Conservation (phyloP, 2,329 filamentous ascomycete species). For the Fusarium denticulatum region DNA sequence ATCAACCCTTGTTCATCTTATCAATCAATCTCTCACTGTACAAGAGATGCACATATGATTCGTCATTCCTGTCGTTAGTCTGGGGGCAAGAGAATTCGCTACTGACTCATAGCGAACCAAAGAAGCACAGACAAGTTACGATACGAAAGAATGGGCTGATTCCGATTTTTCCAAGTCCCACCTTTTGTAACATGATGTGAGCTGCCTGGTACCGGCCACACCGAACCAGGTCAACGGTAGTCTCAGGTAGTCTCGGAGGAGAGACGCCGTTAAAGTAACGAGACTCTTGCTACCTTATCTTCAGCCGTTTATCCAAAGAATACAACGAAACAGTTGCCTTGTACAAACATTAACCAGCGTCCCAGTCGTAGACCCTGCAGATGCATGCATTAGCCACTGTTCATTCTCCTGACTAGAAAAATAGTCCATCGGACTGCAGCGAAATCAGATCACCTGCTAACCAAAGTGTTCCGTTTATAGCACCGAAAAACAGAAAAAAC, state of each 20-base stretch:
- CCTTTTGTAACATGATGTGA: constrained; percentile 1
- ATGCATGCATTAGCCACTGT: neutral
- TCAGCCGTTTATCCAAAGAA: neutral
- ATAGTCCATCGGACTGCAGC: neutral
- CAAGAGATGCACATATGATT: neutral
- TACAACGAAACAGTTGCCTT: neutral
- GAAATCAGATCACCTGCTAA: neutral
- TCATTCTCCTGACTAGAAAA: neutral
- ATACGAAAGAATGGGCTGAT: constrained; percentile 1
- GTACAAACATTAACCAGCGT: neutral
- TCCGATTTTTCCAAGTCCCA: neutral
- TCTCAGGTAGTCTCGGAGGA: neutral
- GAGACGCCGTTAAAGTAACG: neutral
- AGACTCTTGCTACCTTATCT: neutral
- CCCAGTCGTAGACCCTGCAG: neutral
- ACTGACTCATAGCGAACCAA: neutral
- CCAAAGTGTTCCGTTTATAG: neutral
- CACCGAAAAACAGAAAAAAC: neutral
- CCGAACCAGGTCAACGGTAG: neutral
- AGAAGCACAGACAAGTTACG: neutral
- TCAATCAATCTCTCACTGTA: neutral
- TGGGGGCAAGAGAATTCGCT: neutral
- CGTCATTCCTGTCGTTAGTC: neutral
- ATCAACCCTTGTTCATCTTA: neutral
- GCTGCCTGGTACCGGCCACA: neutral